phyloP scores from a whole-genome alignment of 192 early-diverging fungal species.

The Coemansia sp. region DNA sequence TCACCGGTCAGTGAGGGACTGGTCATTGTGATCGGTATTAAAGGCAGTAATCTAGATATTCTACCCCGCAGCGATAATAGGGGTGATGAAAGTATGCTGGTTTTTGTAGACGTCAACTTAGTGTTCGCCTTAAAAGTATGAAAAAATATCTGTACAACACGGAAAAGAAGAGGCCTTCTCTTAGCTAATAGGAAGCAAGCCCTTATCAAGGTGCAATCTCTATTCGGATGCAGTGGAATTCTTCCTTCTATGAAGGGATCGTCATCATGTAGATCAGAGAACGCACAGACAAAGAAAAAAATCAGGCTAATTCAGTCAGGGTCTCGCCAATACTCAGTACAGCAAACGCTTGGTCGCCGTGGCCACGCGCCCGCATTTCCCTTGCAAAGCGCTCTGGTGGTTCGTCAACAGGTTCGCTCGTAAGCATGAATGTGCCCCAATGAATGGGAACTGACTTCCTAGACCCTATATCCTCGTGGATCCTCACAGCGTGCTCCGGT shows the following conservation, averaged over 20 bases:
- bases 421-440: slow-evolving; percentile 85
- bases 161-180: background rate
- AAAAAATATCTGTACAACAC: background rate
- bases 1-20: background rate
- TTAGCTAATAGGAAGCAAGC: too few relatives aligned
- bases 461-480: slow-evolving; percentile 73
- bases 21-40: background rate
- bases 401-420: slow-evolving; percentile 66
- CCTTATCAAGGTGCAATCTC: too few relatives aligned
- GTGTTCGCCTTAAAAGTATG: background rate
- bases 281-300: background rate
- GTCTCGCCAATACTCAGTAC: slow-evolving; percentile 56
- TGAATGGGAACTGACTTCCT: slow-evolving; percentile 74
- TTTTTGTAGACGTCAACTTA: background rate
- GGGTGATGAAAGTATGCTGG: background rate
- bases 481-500: slow-evolving; percentile 74
- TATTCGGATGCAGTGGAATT: too few relatives aligned
- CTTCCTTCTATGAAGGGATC: too few relatives aligned
- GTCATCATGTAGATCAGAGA: background rate
- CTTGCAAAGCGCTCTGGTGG: slow-evolving; percentile 62
- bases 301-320: background rate
- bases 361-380: slow-evolving; percentile 59
- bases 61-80: background rate
- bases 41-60: background rate
- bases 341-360: slow-evolving; percentile 43